phyloP scores from a whole-genome alignment of 78 protist species.

The Dictyostelium capitatum region DNA sequence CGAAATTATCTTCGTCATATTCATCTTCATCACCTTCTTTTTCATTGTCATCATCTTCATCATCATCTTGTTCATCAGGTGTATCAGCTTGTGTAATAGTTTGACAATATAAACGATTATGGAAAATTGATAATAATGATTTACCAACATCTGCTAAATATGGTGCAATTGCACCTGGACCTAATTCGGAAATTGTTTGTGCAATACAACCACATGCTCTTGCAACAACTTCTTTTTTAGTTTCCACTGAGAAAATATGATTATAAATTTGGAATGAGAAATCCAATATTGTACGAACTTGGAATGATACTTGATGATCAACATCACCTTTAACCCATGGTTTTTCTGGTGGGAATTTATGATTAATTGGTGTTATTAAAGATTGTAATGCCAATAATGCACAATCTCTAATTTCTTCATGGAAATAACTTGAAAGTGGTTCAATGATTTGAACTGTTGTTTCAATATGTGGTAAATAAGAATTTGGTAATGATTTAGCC shows the following conservation, averaged over 20 bases:
- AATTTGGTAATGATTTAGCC: constrained; percentile 23
- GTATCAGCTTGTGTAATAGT: constrained; percentile 26
- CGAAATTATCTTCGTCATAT: constrained; percentile 7
- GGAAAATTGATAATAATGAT: neutral
- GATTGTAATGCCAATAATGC: constrained; percentile 15
- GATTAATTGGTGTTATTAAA: constrained; percentile 2
- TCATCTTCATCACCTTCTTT: constrained; percentile 8
- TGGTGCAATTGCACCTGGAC: constrained; percentile 63
- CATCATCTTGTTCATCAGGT: neutral
- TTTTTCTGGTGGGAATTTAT: neutral
- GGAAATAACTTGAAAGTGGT: constrained; percentile 2
- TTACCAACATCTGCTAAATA: constrained; percentile 17
- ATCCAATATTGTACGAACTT: constrained; percentile 3
- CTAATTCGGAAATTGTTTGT: constrained; percentile 1
- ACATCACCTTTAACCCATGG: constrained; percentile 52
- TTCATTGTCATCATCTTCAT: neutral
- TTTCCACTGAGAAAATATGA: constrained; percentile 8
- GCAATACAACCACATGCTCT: constrained; percentile 39
- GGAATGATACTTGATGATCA: neutral
- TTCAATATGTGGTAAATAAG: constrained; percentile 14
- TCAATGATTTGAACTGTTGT: constrained; percentile 1
- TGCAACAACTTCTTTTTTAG: constrained; percentile 29
- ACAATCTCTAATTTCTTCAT: constrained; percentile 47
- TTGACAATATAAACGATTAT: constrained; percentile 40
- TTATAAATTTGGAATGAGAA: constrained; percentile 57